A percentile compares a stretch with the other conserved stretches of the same genome.
phyloP scores from a whole-genome alignment of 2,329 filamentous ascomycete genomes.

The Coniochaeta ligniaria region DNA sequence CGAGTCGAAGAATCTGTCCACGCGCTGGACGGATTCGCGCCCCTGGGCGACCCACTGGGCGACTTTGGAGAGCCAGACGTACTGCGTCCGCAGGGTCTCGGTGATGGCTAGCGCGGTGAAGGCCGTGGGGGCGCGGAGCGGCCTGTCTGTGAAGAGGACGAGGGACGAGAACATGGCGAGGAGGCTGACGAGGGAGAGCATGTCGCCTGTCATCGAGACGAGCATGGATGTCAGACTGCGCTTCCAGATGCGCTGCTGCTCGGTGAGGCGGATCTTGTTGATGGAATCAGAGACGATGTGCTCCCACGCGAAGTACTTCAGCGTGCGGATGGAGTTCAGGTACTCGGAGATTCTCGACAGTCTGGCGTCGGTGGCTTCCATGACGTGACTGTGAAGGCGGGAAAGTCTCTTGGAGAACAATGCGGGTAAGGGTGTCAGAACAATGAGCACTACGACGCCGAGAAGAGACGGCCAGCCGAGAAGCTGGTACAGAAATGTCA shows the following conservation, averaged over 20 bases:
- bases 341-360: too few species aligned
- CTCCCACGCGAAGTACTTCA: conserved; percentile 19
- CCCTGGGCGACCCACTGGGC: conserved; percentile 19
- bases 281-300: conserved; percentile 20
- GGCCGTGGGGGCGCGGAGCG: conserved; percentile 8
- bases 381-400: too few species aligned
- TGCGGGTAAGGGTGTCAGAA: conserved; percentile 8
- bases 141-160: conserved; percentile 2
- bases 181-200: conserved; percentile 9
- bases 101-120: conserved; percentile 15
- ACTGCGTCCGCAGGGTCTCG: conserved; percentile 13
- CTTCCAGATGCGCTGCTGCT: conserved; percentile 20
- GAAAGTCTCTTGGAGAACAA: too few species aligned
- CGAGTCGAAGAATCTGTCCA: conserved; percentile 20
- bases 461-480: conserved; percentile 25
- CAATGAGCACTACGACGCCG: conserved; percentile 19
- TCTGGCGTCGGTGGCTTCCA: too few species aligned
- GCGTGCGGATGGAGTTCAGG: too few species aligned
- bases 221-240: conserved; percentile 16
- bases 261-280: conserved; percentile 14
- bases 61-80: conserved; percentile 13
- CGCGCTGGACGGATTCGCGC: conserved; percentile 18
- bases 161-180: conserved; percentile 7
- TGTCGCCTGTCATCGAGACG: conserved; percentile 12
- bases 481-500: conserved; percentile 23